These are phyloP conservation scores for Clavispora vitiphila DNA, from an alignment of 805 yeast species.

Conservation along the genomic window DNA sequence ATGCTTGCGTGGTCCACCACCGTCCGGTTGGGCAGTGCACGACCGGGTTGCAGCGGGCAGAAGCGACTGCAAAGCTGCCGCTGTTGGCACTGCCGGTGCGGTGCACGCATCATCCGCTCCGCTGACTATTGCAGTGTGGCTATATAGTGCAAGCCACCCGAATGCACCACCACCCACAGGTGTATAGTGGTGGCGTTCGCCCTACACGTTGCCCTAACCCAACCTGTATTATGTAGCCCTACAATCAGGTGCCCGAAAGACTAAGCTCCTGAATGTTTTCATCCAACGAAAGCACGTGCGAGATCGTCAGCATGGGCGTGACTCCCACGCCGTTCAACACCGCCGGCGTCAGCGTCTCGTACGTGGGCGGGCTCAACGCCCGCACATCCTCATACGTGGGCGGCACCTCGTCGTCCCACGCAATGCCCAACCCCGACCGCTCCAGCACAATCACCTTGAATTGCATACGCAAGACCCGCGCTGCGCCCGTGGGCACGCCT, in stretches of 20 bases:
- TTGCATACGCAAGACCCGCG: slow-evolving; percentile 92
- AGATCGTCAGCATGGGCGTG: slow-evolving; percentile 28
- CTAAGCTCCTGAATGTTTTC: slow-evolving; percentile 31
- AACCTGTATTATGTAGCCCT: not conserved
- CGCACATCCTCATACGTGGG: slow-evolving; percentile 87
- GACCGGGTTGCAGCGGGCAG: too few relatives aligned
- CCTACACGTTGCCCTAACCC: too few relatives aligned
- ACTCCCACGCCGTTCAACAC: slow-evolving; percentile 41
- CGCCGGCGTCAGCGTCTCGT: slow-evolving; percentile 36
- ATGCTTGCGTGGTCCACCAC: too few relatives aligned
- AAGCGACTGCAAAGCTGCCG: too few relatives aligned
- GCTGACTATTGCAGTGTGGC: too few relatives aligned
- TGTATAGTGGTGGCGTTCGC: too few relatives aligned
- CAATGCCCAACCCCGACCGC: slow-evolving; percentile 89
- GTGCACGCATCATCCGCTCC: too few relatives aligned
- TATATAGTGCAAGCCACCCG: too few relatives aligned
- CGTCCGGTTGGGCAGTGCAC: too few relatives aligned
- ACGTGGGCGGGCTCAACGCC: slow-evolving; percentile 83
- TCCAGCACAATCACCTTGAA: slow-evolving; percentile 80
- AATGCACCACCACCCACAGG: too few relatives aligned
- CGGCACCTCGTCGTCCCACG: slow-evolving; percentile 99
- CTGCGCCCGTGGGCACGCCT: slow-evolving; percentile 90
- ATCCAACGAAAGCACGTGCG: slow-evolving; percentile 10
- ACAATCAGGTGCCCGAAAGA: slow-evolving; percentile 12
- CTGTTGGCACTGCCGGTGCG: too few relatives aligned